A percentile compares a stretch with the other conserved stretches of the same genome.
These are phyloP conservation scores for Kodamaea kakaduensis DNA, from an alignment of 805 yeast species.

Conservation along the genomic window DNA sequence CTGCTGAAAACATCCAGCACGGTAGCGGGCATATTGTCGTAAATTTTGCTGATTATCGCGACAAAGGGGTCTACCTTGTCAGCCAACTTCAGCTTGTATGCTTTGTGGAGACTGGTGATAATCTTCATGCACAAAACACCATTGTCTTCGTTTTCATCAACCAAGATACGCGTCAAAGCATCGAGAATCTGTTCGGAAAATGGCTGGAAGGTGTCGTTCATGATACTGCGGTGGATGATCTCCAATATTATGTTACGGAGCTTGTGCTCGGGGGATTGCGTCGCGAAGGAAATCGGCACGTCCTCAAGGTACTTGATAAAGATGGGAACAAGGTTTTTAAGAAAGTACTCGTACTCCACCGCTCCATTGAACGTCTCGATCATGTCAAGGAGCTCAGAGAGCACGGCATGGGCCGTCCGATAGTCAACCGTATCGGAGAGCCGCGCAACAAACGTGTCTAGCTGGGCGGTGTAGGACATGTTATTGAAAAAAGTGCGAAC, in stretches of 20 bases:
- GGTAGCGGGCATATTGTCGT: constrained; percentile 72
- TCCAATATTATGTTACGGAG: constrained; percentile 74
- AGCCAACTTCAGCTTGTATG: constrained; percentile 63
- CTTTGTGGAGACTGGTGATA: constrained; percentile 78
- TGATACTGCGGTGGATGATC: constrained; percentile 72
- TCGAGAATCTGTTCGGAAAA: constrained; percentile 60
- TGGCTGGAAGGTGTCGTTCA: constrained; percentile 77
- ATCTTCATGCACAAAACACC: constrained; percentile 89
- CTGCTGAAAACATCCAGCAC: constrained; percentile 62
- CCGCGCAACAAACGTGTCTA: constrained; percentile 64
- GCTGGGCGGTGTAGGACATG: constrained; percentile 51
- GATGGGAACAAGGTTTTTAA: constrained; percentile 66
- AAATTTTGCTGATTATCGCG: constrained; percentile 68
- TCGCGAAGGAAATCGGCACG: constrained; percentile 69
- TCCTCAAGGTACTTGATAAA: constrained; percentile 58
- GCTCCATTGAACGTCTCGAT: constrained; percentile 79
- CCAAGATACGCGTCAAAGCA: constrained; percentile 54
- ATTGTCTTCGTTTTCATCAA: constrained; percentile 88
- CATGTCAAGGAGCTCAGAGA: constrained; percentile 82
- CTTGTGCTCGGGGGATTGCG: constrained; percentile 69
- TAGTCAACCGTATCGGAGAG: constrained; percentile 55
- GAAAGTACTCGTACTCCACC: constrained; percentile 75
- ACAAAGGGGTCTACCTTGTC: constrained; percentile 78
- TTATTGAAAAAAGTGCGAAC: constrained; percentile 20
- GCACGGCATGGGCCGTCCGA: constrained; percentile 59